These are phyloP conservation scores for Omphalotus guepiniiformis DNA, from an alignment of 768 basidiomycete genomes.

Conservation along the genomic window DNA sequence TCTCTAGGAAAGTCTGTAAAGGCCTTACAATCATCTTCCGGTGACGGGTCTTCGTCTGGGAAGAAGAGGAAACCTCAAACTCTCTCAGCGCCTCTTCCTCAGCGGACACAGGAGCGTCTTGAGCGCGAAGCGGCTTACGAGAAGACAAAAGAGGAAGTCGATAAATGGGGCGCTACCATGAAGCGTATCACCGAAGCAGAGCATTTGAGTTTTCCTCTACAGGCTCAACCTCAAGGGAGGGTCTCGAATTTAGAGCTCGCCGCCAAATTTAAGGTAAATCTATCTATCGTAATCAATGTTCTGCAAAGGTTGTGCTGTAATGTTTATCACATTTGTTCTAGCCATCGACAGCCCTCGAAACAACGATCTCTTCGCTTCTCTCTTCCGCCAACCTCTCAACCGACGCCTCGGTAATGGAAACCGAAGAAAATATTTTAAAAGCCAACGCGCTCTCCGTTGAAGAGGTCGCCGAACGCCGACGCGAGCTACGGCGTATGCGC, in stretches of 20 bases:
- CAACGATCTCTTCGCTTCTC: conserved; percentile 75
- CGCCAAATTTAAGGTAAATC: conserved; percentile 77
- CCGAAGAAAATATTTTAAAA: conserved; percentile 69
- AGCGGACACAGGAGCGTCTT: conserved; percentile 81
- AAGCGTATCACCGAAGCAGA: conserved; percentile 89
- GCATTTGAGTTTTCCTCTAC: conserved; percentile 82
- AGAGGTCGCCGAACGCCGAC: conserved; percentile 78
- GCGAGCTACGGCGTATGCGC: conserved; percentile 82
- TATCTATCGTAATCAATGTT: background rate
- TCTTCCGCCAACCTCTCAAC: conserved; percentile 70
- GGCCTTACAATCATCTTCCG: conserved; percentile 30
- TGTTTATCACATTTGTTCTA: conserved; percentile 21
- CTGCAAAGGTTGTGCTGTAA: background rate
- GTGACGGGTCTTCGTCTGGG: conserved; percentile 36
- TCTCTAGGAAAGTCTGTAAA: conserved; percentile 71
- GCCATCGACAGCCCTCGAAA: conserved; percentile 86
- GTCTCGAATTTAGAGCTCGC: conserved; percentile 72
- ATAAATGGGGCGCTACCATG: conserved; percentile 93
- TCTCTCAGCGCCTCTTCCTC: conserved; percentile 80
- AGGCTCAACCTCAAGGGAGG: conserved; percentile 50
- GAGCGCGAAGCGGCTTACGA: conserved; percentile 95
- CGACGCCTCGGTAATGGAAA: conserved; percentile 43
- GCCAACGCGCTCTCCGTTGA: conserved; percentile 81
- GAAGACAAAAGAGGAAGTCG: conserved; percentile 85
- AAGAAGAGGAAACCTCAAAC: conserved; percentile 53